phyloP scores from a whole-genome alignment of 768 basidiomycete species.

The Cystofilobasidium macerans region DNA sequence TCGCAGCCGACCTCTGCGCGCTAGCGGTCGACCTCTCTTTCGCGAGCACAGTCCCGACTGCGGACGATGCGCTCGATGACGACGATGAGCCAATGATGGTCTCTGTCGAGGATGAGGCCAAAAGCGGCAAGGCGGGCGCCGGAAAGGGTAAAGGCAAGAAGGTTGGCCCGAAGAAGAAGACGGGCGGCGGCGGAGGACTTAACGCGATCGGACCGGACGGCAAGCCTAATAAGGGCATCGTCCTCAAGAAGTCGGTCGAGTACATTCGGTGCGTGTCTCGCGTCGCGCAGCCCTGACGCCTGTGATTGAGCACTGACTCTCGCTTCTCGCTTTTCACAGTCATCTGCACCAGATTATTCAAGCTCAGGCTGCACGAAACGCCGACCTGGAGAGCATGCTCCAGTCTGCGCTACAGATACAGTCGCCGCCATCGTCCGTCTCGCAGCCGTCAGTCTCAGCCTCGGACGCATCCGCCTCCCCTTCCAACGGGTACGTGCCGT shows the following conservation, averaged over 20 bases:
- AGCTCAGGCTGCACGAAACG: constrained; percentile 63
- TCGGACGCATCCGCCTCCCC: background rate
- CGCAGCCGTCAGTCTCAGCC: background rate
- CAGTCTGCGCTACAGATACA: background rate
- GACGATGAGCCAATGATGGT: constrained; percentile 35
- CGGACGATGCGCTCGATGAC: background rate
- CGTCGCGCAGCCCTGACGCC: background rate
- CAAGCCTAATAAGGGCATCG: constrained; percentile 93
- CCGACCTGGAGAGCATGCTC: constrained; percentile 66
- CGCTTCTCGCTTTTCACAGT: constrained; percentile 33
- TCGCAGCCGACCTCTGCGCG: background rate
- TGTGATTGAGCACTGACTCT: background rate
- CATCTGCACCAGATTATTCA: constrained; percentile 78
- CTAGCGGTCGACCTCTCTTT: background rate
- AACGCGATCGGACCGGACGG: constrained; percentile 38
- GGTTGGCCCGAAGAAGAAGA: constrained; percentile 16
- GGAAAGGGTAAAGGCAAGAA: constrained; percentile 6
- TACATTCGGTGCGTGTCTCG: constrained; percentile 43
- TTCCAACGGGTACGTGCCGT: background rate
- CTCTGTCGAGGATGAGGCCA: constrained; percentile 26
- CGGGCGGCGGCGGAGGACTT: constrained; percentile 5
- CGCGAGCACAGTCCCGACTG: background rate
- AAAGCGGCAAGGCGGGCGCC: background rate
- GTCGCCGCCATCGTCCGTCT: background rate
- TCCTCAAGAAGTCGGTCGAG: constrained; percentile 69